These are phyloP conservation scores for Aspergillus wentii DNA, from an alignment of 495 filamentous ascomycete genomes.

Conservation along the genomic window DNA sequence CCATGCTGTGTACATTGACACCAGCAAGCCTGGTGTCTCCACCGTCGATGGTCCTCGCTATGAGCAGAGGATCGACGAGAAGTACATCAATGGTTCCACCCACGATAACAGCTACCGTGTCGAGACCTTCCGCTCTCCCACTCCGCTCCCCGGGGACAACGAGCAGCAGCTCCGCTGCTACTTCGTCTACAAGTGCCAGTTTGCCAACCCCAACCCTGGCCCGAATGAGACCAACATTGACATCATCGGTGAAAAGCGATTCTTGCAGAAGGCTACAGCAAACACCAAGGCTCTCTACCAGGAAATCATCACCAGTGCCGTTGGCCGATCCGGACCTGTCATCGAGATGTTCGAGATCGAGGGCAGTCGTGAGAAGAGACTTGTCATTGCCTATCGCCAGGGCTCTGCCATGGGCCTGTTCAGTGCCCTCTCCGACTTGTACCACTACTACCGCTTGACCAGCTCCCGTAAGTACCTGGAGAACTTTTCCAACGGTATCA, in stretches of 20 bases:
- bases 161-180: constrained; percentile 90
- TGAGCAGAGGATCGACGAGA: constrained; percentile 88
- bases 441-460: constrained; percentile 97
- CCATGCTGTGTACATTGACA: constrained; percentile 98
- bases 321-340: constrained; percentile 80
- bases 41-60: constrained; percentile 74
- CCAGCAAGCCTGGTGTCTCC: constrained; percentile 79
- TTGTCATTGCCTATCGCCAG: constrained; percentile 91
- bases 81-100: constrained; percentile 76
- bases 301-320: constrained; percentile 81
- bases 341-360: constrained; percentile 98
- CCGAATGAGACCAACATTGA: constrained; percentile 84
- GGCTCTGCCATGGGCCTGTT: constrained; percentile 91
- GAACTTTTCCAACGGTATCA: constrained; percentile 98
- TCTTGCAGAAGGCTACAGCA: constrained; percentile 89
- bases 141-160: constrained; percentile 62
- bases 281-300: constrained; percentile 96
- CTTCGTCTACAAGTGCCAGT: constrained; percentile 95
- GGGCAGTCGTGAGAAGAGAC: constrained; percentile 78
- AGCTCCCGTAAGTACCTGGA: constrained; percentile 97
- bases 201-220: constrained; percentile 65
- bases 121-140: constrained; percentile 88
- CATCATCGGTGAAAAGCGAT: constrained; percentile 87
- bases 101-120: constrained; percentile 75
- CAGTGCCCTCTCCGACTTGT: constrained; percentile 90